These are phyloP conservation scores for Hypoxylon sp. DNA, from an alignment of 2,329 filamentous ascomycete genomes.

Conservation along the genomic window DNA sequence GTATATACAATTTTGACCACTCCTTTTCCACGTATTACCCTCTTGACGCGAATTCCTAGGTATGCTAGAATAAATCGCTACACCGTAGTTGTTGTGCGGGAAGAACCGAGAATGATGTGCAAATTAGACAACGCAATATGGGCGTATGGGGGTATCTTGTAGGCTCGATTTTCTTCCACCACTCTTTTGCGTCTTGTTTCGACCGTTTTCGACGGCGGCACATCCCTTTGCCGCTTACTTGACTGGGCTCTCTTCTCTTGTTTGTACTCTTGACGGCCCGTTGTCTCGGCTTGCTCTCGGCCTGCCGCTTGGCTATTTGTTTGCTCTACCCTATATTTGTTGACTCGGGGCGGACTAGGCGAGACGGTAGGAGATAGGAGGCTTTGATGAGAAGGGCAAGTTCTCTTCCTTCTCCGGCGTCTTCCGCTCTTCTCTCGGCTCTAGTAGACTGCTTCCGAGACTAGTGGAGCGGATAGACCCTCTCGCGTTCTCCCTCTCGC, in stretches of 20 bases:
- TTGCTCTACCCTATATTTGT: neutral
- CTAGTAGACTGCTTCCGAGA: neutral
- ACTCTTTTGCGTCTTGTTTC: neutral
- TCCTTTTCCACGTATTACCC: neutral
- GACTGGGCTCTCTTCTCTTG: conserved; percentile 9
- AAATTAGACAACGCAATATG: neutral
- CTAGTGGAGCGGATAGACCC: neutral
- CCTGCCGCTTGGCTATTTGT: conserved; percentile 41
- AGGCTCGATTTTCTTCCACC: conserved; percentile 26
- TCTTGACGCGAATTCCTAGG: neutral
- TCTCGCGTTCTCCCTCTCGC: neutral
- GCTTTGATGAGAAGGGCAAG: neutral
- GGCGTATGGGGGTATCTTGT: conserved; percentile 20
- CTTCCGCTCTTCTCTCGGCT: neutral
- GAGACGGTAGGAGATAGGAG: neutral
- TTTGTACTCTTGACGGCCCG: neutral
- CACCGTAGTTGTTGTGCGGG: neutral
- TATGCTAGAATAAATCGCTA: neutral
- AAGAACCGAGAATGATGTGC: conserved; percentile 2
- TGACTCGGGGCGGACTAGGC: neutral
- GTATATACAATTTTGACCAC: conserved; percentile 36
- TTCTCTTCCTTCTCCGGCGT: neutral
- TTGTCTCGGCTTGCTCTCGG: conserved; percentile 36
- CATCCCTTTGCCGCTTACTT: neutral
- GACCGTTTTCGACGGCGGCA: neutral